Conservation (phyloP, 1,284 basidiomycete genomes). For the Ceratobasidium sp. region DNA sequence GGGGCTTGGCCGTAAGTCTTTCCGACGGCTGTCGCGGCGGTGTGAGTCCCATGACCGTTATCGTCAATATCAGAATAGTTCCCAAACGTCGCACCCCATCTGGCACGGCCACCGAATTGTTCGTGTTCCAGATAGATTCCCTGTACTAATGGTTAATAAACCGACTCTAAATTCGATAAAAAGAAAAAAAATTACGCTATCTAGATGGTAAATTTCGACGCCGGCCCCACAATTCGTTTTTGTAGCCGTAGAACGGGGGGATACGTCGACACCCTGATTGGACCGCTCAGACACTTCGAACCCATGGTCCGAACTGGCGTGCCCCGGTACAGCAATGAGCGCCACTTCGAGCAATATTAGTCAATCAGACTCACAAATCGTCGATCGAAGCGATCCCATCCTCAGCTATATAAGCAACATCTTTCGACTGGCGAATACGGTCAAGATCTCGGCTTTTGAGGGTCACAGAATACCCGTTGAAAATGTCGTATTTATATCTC, state of each 20-base stretch:
- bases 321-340: neutral
- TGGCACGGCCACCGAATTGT: conserved; percentile 30
- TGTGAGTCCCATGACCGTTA: conserved; percentile 46
- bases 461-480: conserved; percentile 46
- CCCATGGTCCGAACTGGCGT: neutral
- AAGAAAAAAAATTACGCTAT: conserved; percentile 17
- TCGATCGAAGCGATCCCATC: conserved; percentile 14
- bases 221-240: neutral
- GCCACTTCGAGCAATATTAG: neutral
- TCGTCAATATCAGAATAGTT: conserved; percentile 31
- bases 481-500: conserved; percentile 40
- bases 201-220: conserved; percentile 42
- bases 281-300: neutral
- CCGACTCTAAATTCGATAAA: neutral
- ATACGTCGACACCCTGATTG: neutral
- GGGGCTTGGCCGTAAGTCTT: conserved; percentile 94
- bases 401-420: conserved; percentile 43
- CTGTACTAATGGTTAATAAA: neutral
- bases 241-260: neutral
- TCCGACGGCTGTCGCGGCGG: conserved; percentile 62
- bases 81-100: conserved; percentile 44
- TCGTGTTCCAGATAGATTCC: conserved; percentile 1
- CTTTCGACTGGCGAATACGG: conserved; percentile 36
- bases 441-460: conserved; percentile 26
- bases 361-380: neutral